A percentile compares a stretch with the other conserved stretches of the same genome.
Conservation (phyloP, 441 rosid genomes). For the Jatropha podagrica region DNA sequence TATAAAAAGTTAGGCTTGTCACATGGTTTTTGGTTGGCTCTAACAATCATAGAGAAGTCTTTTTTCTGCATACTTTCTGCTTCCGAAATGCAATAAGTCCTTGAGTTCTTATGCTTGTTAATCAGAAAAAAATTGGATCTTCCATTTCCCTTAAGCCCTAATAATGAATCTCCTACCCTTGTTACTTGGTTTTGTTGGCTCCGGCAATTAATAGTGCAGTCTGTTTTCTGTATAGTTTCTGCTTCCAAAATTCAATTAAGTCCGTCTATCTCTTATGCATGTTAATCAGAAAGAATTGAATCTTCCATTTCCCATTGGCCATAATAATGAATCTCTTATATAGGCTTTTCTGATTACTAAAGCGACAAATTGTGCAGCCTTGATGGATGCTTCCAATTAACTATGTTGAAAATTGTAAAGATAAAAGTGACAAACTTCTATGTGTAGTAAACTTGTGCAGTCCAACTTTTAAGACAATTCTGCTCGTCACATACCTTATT, state of each 20-base stretch:
- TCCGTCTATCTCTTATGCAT: too few species aligned
- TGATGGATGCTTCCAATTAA: not conserved
- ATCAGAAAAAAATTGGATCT: not conserved
- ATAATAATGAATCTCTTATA: not conserved
- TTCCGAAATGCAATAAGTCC: not conserved
- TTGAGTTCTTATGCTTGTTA: not conserved
- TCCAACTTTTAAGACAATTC: not conserved
- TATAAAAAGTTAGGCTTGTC: not conserved
- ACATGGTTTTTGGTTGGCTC: not conserved
- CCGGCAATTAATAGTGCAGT: too few species aligned
- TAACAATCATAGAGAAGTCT: not conserved
- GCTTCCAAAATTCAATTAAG: not conserved
- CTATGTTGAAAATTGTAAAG: not conserved
- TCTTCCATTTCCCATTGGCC: not conserved
- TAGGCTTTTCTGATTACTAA: not conserved
- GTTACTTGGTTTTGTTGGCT: too few species aligned
- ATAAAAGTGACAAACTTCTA: not conserved
- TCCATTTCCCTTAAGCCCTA: not conserved
- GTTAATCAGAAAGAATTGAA: too few species aligned
- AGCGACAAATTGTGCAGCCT: not conserved
- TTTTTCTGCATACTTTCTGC: not conserved
- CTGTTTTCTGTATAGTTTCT: too few species aligned
- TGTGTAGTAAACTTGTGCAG: not conserved
- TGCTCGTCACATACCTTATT: not conserved
- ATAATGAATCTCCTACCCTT: too few species aligned